Evolutionary conservation across 2,329 filamentous ascomycete genomes (phyloP), one percentile per base, ranked within the genome.

Genomic region (Cladosporium colombiae): DNA sequence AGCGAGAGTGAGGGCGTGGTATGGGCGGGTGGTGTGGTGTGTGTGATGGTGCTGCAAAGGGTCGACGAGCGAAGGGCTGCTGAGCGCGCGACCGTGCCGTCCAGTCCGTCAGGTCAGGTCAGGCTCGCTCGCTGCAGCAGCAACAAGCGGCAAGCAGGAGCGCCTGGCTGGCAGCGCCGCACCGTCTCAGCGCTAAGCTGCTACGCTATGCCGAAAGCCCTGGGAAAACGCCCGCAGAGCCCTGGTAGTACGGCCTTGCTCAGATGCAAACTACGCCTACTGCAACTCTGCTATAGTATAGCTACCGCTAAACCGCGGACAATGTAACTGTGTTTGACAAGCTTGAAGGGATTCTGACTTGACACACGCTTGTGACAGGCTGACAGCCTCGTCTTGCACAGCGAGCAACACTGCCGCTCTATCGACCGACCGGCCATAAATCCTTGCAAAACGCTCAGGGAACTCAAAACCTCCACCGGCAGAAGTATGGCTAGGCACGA

Each of bases 41-140:
- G 61, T 46, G 61, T 63, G 61, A 35, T 63, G 50, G n/a, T 56
- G 35, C 50, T 44, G 61, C 61, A 62, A 37, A 62, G 60, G 60
- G 49, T 62, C 52, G 29, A 46, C 40, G 40, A 55, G 52, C 46
- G 60, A 62, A 62, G 37, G 31, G 59, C 46, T 60, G 57, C 29
- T 55, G 52, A 55, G 52, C 52, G 59, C 59, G 60, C 58, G 58
- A 50, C 58, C 37, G 58, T 23, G 18, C 29, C 21, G 33, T 58
- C 33, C 14, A n/a, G 16, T 29, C 57, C 37, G 57, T 59, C 57
- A 44, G 57, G 33, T 29, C n/a, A n/a, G n/a, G n/a, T n/a, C n/a
- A 50, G 29, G 25, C 27, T 31, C 40, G 27, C 37, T 52, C 44
- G 33, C 46, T 37, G 35, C 25, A 37, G 56, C 44, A 61, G 58